Evolutionary conservation across 495 filamentous ascomycete genomes (phyloP), one percentile per base, ranked within the genome.

Genomic region (Durotheca rogersii): DNA sequence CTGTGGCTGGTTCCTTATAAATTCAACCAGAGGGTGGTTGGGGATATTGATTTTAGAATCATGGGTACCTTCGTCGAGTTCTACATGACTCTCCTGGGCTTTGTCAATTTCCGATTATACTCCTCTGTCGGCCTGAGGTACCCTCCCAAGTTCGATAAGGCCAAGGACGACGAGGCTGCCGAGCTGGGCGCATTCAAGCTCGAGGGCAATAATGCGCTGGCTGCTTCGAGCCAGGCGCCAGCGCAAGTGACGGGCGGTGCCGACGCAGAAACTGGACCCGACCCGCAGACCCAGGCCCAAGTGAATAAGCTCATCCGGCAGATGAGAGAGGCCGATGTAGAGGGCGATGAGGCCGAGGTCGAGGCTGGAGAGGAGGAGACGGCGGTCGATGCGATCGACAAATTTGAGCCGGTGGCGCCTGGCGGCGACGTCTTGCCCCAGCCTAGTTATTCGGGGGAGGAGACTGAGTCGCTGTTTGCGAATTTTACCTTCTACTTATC

Each of bases 51-150:
- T 69, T 97, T 95, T 74, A 78, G 94, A 59, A 96, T 98, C 66
- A 98, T 98, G 93, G 90, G 87, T 32, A 98, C 94, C 1, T 98
- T 98, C 64, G 87, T 98, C 41, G 91, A 98, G 60, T 97, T 98
- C 70, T 98, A 98, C 75, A 93, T 90, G 40, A 97, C 93, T 2
- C 75, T 98, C 9, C 75, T 98, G 7, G 87, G 94, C 36, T 98
- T 97, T 56, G 87, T 97, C 64, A 95, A 97, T 74, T 98, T 86
- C 76, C 73, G 89, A 41, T 77, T 98, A 17, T 98, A 95, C 69
- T 95, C 91, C 0, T 82, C 87, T 0, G 75, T 94, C 51, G 94
- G 94, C 2, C 66, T 97, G 32, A 85, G 95, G 39, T 98, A 98
- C 59, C 93, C 93, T 6, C 93, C 93, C 14, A 94, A 88, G 72